A percentile compares a stretch with the other conserved stretches of the same genome.
Conservation (phyloP, 768 basidiomycete genomes). For the Cyathus striatus region DNA sequence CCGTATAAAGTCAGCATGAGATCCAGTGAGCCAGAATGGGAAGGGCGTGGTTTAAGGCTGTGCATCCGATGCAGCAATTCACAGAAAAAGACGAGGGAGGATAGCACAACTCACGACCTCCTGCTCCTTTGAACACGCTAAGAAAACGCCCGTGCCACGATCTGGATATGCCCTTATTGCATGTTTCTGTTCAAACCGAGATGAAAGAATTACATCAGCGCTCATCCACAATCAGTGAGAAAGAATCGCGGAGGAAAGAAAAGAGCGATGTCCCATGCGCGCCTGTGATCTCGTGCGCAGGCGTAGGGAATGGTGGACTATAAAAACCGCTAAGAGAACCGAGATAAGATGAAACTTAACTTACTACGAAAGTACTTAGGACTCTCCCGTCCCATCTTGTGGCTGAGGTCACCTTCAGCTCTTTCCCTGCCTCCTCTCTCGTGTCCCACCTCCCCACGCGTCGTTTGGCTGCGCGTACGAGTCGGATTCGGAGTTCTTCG, state of each 20-base stretch:
- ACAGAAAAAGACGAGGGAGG: neutral
- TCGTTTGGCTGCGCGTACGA: conserved; percentile 43
- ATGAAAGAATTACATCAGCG: neutral
- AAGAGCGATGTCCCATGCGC: no score
- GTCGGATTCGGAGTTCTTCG: conserved; percentile 27
- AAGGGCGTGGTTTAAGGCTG: no score
- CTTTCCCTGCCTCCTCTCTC: conserved; percentile 40
- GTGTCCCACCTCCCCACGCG: conserved; percentile 50
- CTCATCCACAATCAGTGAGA: conserved; percentile 1
- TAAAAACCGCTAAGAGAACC: no score
- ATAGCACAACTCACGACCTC: conserved; percentile 42
- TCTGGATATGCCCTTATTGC: conserved; percentile 36
- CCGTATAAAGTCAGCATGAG: neutral
- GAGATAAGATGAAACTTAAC: no score
- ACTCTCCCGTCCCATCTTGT: conserved; percentile 55
- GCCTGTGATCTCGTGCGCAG: no score
- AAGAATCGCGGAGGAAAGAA: no score
- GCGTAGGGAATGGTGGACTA: no score
- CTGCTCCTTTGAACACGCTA: conserved; percentile 58
- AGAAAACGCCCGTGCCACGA: conserved; percentile 33
- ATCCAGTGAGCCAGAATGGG: no score
- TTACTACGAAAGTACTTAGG: conserved; percentile 46
- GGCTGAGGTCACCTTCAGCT: no score
- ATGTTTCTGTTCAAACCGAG: conserved; percentile 37
- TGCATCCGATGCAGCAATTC: no score